These are phyloP conservation scores for Fusarium cyanostomum DNA, from an alignment of 2,329 filamentous ascomycete genomes.

Conservation along the genomic window DNA sequence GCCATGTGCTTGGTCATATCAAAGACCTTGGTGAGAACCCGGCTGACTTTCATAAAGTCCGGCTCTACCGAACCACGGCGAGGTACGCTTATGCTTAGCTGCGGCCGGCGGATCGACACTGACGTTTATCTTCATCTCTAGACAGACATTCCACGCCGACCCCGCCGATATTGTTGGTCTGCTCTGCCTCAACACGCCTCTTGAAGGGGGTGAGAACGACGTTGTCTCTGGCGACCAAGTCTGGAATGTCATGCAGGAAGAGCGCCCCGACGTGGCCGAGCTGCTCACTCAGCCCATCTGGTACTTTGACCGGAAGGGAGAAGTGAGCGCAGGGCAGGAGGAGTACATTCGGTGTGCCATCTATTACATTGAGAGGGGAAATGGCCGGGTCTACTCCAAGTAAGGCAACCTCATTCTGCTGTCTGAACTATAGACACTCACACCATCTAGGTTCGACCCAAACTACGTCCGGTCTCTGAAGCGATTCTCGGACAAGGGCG, in stretches of 20 bases:
- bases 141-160: constrained; percentile 69
- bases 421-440: too few species aligned
- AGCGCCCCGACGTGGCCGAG: constrained; percentile 81
- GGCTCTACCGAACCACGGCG: constrained; percentile 88
- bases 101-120: too few species aligned
- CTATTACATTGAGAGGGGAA: constrained; percentile 76
- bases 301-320: constrained; percentile 93
- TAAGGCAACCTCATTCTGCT: too few species aligned
- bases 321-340: constrained; percentile 77
- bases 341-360: constrained; percentile 76
- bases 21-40: constrained; percentile 83
- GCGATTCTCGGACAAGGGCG: constrained; percentile 4
- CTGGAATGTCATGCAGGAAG: constrained; percentile 78
- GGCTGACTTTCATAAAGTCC: constrained; percentile 80
- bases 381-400: constrained; percentile 64
- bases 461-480: constrained; percentile 69
- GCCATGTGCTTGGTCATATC: constrained; percentile 86
- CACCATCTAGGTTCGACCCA: constrained; percentile 87
- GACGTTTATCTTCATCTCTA: too few species aligned
- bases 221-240: constrained; percentile 80
- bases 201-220: constrained; percentile 84
- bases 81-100: too few species aligned
- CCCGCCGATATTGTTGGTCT: constrained; percentile 84
- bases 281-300: constrained; percentile 79
- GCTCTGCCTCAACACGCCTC: constrained; percentile 78